Conservation (phyloP, 2,329 filamentous ascomycete species). For the Sarocladium oryzae region DNA sequence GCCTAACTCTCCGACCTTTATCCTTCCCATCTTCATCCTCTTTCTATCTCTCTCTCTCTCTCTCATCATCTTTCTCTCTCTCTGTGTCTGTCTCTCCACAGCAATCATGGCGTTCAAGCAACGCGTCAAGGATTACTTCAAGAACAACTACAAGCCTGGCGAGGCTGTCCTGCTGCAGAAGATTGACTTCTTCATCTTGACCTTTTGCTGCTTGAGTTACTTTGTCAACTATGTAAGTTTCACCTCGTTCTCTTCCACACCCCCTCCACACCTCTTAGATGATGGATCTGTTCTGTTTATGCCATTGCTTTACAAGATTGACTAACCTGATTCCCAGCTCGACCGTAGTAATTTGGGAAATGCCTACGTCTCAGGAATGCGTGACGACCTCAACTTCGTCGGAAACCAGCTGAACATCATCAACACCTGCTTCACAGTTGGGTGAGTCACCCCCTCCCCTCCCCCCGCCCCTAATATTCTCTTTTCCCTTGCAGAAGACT, state of each 20-base stretch:
- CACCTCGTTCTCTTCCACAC: conserved; percentile 8
- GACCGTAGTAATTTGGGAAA: conserved; percentile 23
- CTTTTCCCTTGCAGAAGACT: no score
- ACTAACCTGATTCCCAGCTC: conserved; percentile 10
- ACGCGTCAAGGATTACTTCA: conserved; percentile 23
- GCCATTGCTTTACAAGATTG: no score
- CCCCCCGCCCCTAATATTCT: no score
- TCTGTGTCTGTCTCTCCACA: no score
- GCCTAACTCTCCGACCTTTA: no score
- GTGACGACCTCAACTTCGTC: conserved; percentile 26
- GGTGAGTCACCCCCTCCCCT: conserved; percentile 13
- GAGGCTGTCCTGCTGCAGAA: conserved; percentile 44
- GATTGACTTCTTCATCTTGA: conserved; percentile 59
- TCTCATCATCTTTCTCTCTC: no score
- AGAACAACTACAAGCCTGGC: conserved; percentile 26
- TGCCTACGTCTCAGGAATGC: conserved; percentile 34
- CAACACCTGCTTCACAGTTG: conserved; percentile 29
- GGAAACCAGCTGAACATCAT: conserved; percentile 33
- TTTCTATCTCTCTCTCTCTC: no score
- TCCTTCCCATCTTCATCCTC: no score
- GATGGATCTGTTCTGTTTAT: no score
- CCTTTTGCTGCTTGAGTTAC: conserved; percentile 55
- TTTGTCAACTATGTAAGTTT: conserved; percentile 45
- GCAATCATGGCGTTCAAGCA: not conserved
- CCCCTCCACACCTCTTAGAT: no score